Conservation (phyloP, 345 rosid species). For the rapeseed (Brassica napus) region Da-Ae NC_063434.1:12399501-12400000, state of each 20-base stretch:
- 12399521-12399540: conserved; percentile 93
- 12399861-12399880: conserved; percentile 63
- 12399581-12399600: conserved; percentile 59
- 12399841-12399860: conserved; percentile 66
- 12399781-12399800: conserved; percentile 9
- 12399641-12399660: conserved; percentile 50
- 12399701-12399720: conserved; percentile 54
- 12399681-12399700: conserved; percentile 75
- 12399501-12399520: conserved; percentile 77
- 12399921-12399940: conserved; percentile 60
- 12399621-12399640: conserved; percentile 62
- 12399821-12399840: conserved; percentile 76
- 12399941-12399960: conserved; percentile 56
- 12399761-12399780: background rate
- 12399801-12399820: conserved; percentile 36
- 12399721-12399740: conserved; percentile 60
- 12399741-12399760: conserved; percentile 20
- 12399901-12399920: conserved; percentile 49
- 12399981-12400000: conserved; percentile 50
- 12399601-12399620: conserved; percentile 53
- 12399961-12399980: conserved; percentile 68
- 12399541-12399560: conserved; percentile 61
- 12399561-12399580: conserved; percentile 62
- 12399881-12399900: conserved; percentile 57
- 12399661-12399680: conserved; percentile 65